These are phyloP conservation scores for Capronia epimyces DNA, from an alignment of 2,329 filamentous ascomycete species.

Conservation along the genomic window DNA sequence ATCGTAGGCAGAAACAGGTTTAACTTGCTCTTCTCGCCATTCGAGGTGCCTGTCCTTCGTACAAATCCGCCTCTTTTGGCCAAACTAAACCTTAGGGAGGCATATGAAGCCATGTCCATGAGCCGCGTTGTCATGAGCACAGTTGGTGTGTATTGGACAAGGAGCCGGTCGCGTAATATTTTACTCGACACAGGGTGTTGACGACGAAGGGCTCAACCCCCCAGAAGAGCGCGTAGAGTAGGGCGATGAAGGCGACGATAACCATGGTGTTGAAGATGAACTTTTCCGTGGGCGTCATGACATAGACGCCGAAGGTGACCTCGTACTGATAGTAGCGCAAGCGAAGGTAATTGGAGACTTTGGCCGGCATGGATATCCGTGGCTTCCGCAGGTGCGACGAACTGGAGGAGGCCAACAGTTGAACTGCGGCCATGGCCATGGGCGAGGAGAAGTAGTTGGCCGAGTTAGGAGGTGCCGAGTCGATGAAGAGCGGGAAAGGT, in stretches of 20 bases:
- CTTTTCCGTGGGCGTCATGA: constrained; percentile 92
- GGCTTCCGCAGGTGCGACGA: constrained; percentile 11
- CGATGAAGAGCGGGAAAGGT: constrained; percentile 29
- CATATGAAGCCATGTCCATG: background rate
- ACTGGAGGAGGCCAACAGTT: constrained; percentile 20
- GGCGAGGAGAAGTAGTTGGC: constrained; percentile 29
- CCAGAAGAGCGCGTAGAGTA: constrained; percentile 22
- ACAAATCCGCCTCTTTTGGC: background rate
- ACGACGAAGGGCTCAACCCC: constrained; percentile 24
- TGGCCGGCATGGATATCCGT: constrained; percentile 17
- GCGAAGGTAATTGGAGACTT: constrained; percentile 50
- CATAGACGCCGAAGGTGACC: constrained; percentile 96
- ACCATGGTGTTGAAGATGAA: constrained; percentile 80
- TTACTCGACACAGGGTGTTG: constrained; percentile 21
- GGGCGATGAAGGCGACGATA: constrained; percentile 12
- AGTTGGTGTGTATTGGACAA: constrained; percentile 16
- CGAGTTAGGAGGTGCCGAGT: constrained; percentile 23
- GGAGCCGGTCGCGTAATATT: constrained; percentile 24
- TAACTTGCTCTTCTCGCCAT: background rate
- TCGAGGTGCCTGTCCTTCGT: background rate
- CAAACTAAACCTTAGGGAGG: background rate
- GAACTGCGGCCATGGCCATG: constrained; percentile 27
- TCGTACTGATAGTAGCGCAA: constrained; percentile 98
- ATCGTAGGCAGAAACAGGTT: too few relatives aligned
- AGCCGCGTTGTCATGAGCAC: constrained; percentile 7